Conservation (phyloP, 2,329 filamentous ascomycete genomes). For the Talaromyces albobiverticillius region DNA sequence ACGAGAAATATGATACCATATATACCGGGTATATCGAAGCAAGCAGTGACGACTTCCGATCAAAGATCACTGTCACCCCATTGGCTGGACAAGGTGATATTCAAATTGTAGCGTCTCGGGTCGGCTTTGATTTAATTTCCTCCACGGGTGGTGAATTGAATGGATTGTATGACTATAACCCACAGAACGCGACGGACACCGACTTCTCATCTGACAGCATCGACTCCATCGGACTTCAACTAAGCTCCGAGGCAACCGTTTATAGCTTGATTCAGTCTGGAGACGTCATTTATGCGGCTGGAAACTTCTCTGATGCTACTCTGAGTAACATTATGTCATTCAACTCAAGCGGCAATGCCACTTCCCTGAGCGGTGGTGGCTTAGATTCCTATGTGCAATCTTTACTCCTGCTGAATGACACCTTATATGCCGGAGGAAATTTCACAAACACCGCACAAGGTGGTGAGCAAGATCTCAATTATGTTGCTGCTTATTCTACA, state of each 20-base stretch:
- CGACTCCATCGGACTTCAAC: conserved; percentile 69
- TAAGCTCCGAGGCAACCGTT: conserved; percentile 66
- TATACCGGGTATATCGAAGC: conserved; percentile 83
- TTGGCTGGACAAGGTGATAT: conserved; percentile 59
- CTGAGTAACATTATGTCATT: conserved; percentile 77
- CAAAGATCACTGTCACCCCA: conserved; percentile 74
- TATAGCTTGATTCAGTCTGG: conserved; percentile 64
- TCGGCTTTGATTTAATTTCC: conserved; percentile 64
- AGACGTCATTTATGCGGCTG: conserved; percentile 70
- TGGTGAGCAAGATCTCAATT: conserved; percentile 63
- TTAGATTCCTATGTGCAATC: conserved; percentile 75
- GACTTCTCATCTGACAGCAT: conserved; percentile 71
- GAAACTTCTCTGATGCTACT: conserved; percentile 71
- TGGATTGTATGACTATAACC: conserved; percentile 85
- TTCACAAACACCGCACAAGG: conserved; percentile 72
- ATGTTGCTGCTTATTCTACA: conserved; percentile 74
- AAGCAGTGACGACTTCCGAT: conserved; percentile 68
- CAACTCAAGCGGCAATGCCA: conserved; percentile 56
- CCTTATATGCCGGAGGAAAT: conserved; percentile 77
- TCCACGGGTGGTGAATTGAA: conserved; percentile 80
- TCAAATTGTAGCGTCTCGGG: conserved; percentile 83
- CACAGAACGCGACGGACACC: conserved; percentile 57
- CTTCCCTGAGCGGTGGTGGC: conserved; percentile 65
- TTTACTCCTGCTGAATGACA: conserved; percentile 64
- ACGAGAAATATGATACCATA: conserved; percentile 93